Percentiles rank a stretch among this genome's conserved stretches.
These are phyloP conservation scores for Vigna nakashimae DNA, from an alignment of 306 rosid genomes.

Conservation along the genomic window DNA sequence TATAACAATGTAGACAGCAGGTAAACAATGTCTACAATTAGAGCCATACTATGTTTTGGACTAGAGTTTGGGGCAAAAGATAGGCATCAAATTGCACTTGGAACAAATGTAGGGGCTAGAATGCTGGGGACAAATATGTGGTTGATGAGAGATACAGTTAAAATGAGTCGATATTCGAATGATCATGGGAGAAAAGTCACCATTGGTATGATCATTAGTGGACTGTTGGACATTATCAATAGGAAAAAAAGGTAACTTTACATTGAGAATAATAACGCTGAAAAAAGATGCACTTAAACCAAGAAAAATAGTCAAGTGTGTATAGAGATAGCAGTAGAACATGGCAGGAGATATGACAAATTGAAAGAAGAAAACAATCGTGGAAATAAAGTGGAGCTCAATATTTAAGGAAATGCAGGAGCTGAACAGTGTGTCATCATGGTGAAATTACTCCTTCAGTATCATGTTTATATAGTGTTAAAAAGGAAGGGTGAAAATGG, in stretches of 20 bases:
- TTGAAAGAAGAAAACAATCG: background rate
- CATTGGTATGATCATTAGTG: no score
- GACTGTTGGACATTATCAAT: background rate
- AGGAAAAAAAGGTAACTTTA: background rate
- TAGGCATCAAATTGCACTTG: no score
- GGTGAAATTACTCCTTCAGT: background rate
- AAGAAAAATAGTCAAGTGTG: background rate
- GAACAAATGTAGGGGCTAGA: no score
- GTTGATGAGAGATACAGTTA: no score
- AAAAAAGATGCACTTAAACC: background rate
- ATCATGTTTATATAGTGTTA: background rate
- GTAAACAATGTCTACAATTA: no score
- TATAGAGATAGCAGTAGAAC: background rate
- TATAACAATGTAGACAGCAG: no score
- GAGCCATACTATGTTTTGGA: no score
- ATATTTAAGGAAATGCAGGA: background rate
- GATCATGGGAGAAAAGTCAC: no score
- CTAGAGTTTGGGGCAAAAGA: no score
- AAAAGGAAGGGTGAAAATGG: background rate
- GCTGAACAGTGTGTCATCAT: background rate
- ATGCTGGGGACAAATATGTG: no score
- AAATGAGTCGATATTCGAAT: no score
- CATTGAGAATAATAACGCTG: background rate
- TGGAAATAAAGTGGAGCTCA: constrained; percentile 5
- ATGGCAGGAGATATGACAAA: background rate